Evolutionary conservation across 2,329 filamentous ascomycete genomes (phyloP), one percentile per base, ranked within the genome.

Genomic region (Verticillium longisporum): DNA sequence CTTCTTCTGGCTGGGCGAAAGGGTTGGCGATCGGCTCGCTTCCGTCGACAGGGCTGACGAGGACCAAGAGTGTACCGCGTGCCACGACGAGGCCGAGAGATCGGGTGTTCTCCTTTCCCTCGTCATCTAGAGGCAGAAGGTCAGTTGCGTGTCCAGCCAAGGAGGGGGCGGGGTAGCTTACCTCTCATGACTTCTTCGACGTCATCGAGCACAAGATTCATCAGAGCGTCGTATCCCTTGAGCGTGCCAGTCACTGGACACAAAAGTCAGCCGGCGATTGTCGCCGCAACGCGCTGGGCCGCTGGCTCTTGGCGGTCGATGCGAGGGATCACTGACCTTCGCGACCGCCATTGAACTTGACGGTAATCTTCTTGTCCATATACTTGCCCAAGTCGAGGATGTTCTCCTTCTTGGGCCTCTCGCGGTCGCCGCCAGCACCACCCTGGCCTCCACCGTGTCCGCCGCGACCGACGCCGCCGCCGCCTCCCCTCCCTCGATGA

Each of bases 11-110:
- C 70, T 91, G 87, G 59, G 90, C 80, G 71, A 98, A 99, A 0
- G 95, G 95, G 74, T 99, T 99, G 69, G 90, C 86, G 69, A 99
- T 99, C 76, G 94, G 89, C 77, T 98, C 93, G 77, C 92, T 97
- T 61, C 95, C 95, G 71, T 98, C 93, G 59, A 95, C 84, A 4
- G 95, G 95, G 64, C 91, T 95, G 72, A 99, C 91, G 64, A 97
- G 84, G 45, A 97, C 94, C 60, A 99, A 86, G 56, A 99, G 81
- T 7, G 95, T 98, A 63, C 95, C 95, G 66, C 95, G 87, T 50
- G 92, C 94, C 59, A 97, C 95, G 21, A 97, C 88, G 57, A 97
- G 83, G 59, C 93, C 93, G 21, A 97, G 86, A 18, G 89, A 84
- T 66, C 93, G 86, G 33, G 89, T 89, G 62, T 87, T 88, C 68